These are phyloP conservation scores for Stereum hirsutum DNA, from an alignment of 1,284 basidiomycete species.

Conservation along the genomic window DNA sequence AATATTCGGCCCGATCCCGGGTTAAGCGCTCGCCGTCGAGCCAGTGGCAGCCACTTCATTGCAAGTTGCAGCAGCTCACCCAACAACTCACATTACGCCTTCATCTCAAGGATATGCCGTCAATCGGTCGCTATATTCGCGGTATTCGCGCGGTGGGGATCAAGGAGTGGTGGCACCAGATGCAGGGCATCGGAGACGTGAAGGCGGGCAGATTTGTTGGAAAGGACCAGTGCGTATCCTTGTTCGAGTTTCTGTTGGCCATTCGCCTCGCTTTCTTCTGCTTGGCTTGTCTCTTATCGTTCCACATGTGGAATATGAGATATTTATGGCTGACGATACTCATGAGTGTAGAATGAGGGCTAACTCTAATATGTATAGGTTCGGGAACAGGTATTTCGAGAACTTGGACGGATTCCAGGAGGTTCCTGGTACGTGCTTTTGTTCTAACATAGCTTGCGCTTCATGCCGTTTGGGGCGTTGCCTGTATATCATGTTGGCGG, in stretches of 20 bases:
- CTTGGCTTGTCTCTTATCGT: too few species aligned
- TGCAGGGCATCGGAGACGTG: conserved; percentile 88
- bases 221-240: conserved; percentile 64
- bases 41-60: too few species aligned
- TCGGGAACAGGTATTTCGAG: conserved; percentile 90
- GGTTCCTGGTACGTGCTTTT: conserved; percentile 60
- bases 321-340: background rate
- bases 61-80: too few species aligned
- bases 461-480: too few species aligned
- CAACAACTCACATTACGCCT: too few species aligned
- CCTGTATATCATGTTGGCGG: too few species aligned
- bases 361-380: conserved; percentile 43
- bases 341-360: too few species aligned
- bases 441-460: too few species aligned
- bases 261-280: too few species aligned
- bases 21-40: too few species aligned
- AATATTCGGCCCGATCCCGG: too few species aligned
- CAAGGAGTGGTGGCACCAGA: conserved; percentile 76
- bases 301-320: background rate
- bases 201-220: conserved; percentile 78
- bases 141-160: conserved; percentile 68
- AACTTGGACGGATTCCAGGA: conserved; percentile 81
- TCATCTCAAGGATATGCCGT: too few species aligned
- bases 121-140: conserved; percentile 67
- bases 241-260: background rate